A percentile compares a stretch with the other conserved stretches of the same genome.
Evolutionary conservation across 163 green algal genomes (phyloP).

Genomic region (Chlorella variabilis): DNA sequence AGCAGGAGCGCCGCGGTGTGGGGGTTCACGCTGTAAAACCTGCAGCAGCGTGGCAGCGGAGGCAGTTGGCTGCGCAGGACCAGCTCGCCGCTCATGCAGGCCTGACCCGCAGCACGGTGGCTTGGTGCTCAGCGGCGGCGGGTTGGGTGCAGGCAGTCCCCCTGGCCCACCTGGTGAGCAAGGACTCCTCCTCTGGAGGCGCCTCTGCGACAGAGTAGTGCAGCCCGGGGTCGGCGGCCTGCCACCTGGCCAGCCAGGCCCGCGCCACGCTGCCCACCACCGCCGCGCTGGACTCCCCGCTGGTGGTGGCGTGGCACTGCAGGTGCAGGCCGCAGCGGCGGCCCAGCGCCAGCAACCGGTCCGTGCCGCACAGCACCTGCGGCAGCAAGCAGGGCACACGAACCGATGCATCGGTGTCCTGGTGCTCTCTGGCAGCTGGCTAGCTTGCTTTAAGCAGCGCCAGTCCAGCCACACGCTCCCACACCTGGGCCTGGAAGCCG

Average conservation of each 20-base stretch:
- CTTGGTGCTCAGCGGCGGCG: too few species aligned
- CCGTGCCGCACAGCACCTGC: conserved; percentile 36
- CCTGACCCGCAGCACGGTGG: too few species aligned
- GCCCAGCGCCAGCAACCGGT: conserved; percentile 22
- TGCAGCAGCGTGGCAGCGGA: neutral
- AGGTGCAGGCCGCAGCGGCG: neutral
- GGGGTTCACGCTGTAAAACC: conserved; percentile 45
- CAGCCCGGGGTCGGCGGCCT: neutral
- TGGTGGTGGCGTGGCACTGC: conserved; percentile 18
- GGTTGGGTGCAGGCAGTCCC: too few species aligned
- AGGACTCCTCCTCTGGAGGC: conserved; percentile 25
- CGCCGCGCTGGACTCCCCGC: neutral
- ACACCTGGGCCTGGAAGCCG: conserved; percentile 34
- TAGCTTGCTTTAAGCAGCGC: too few species aligned
- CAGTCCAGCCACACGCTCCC: neutral
- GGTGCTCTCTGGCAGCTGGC: too few species aligned
- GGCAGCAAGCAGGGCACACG: neutral
- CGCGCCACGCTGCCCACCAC: neutral
- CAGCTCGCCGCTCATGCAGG: too few species aligned
- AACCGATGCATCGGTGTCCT: neutral
- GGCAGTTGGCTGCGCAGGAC: too few species aligned
- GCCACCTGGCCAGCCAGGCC: conserved; percentile 16
- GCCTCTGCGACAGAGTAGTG: conserved; percentile 31
- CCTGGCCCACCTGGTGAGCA: conserved; percentile 35
- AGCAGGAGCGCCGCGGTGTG: conserved; percentile 43